Evolutionary conservation across 2,329 filamentous ascomycete genomes (phyloP).

Genomic region (Albophoma yamanashiensis): DNA sequence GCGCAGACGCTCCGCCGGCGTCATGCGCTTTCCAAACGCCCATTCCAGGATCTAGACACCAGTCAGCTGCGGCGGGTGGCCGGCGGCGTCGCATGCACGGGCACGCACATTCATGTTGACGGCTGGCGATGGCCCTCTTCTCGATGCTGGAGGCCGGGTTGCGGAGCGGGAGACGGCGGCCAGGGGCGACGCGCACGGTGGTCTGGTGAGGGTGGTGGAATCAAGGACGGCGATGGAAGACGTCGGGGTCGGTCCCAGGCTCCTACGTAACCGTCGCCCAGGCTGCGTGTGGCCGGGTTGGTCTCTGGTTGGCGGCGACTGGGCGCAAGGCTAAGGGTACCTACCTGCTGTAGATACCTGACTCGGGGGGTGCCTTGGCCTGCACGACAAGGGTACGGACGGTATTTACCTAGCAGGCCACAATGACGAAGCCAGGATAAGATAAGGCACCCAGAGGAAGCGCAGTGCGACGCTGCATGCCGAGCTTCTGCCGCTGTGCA

Average conservation of each 20-base stretch:
- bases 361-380: background rate
- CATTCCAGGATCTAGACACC: slow-evolving; percentile 78
- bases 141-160: background rate
- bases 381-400: too few species aligned
- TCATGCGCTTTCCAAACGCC: slow-evolving; percentile 99
- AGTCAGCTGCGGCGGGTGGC: slow-evolving; percentile 5
- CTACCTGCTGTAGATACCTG: too few species aligned
- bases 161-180: background rate
- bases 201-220: background rate
- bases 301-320: background rate
- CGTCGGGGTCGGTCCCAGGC: background rate
- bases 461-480: background rate
- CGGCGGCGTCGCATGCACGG: slow-evolving; percentile 4
- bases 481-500: slow-evolving; percentile 12
- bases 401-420: too few species aligned
- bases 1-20: slow-evolving; percentile 80
- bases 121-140: background rate
- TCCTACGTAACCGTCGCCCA: background rate
- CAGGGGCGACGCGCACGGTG: background rate
- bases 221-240: background rate
- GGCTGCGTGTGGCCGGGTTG: too few species aligned
- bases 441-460: background rate
- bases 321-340: background rate
- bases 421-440: background rate
- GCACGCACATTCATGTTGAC: slow-evolving; percentile 45